Evolutionary conservation across 495 filamentous ascomycete species (phyloP), one percentile per base, ranked within the genome.

Genomic region (Neurospora sp.): DNA sequence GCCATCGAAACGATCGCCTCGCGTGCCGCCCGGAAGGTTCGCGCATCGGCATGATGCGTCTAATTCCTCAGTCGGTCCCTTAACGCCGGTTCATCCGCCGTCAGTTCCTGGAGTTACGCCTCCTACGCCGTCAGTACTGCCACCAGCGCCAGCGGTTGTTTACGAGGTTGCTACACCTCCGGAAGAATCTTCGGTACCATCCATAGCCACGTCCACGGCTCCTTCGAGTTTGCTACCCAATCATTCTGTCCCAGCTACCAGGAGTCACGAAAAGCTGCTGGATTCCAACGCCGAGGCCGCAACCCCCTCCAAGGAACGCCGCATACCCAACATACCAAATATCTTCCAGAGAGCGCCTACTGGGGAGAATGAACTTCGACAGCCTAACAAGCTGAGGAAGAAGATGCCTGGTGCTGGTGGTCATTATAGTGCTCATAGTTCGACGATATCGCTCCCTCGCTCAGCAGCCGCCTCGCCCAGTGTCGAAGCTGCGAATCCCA

Each of bases 1-100:
- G 20, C 96, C 96, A n/a, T 95, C 94, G 3, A 96, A 96, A 79
- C 93, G 90, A 83, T 94, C 95, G 1, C 93, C 94, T 20, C 89
- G 86, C 14, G 76, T 95, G 35, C 82, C 86, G 22, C 83, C 87
- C 5, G 82, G 83, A 11, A 81, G 83, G 39, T 86, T 90, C 35
- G 82, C 89, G 6, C 59, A 70, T 44, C 77, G 76, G 10, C 70
- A 72, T 35, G 80, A 79, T 4, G 71, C 73, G 71, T 82, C 46
- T 70, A 82, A 12, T 74, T 71, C n/a, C 74, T 83, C 48, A 72
- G 81, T 72, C 70, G 80, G 61, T 74, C 80, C 78, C 4, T 69
- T 80, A 39, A 82, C 77, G 1, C 80, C 80, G 0, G 72, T 81
- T 42, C 61, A 74, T 35, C 74, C 74, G 7, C 42, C 73, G 9